Base-by-base conservation (phyloP, 352 stramenopile species). In the Globisporangium takayamanum region DNA sequence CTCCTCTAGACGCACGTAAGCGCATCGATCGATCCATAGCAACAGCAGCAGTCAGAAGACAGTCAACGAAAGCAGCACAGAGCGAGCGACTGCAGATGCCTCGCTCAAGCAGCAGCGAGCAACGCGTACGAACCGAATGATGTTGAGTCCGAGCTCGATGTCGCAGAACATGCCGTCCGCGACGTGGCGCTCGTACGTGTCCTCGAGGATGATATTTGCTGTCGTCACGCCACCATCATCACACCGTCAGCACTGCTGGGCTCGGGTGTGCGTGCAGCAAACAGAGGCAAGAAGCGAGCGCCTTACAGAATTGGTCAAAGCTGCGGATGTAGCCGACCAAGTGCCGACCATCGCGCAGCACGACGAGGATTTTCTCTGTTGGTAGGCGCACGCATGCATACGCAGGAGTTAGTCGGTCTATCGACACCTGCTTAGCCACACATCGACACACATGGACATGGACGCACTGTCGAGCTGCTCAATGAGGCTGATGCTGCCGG, bases 161-260 rank as follows among this genome's bases (percentile, higher is more conserved):
- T 99, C 96, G 44, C 94, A 95, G 71, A 98, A 98, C 59, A 97
- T 79, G 39, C 77, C 78, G 51, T 78, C 78, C 33, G 88, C 80
- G 39, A 95, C 80, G 58, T 95, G 81, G 62, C 91, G 85, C 69
- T 97, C 91, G 69, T 84, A 97, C 53, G 94, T 98, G 67, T 98
- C 91, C 70, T 98, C 88, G 25, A 99, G 70, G 53, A 99, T 95
- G 66, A 99, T 97, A 70, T 99, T 99, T 26, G 87, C 85, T 94
- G 60, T 42, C 33, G 7, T 39, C 33, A 39, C 33, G 33, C 33
- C 33, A 39, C 7, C 59, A 30, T n/a, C 7, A n/a, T 20, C 3
- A 12, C 48, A 36, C 7, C 18, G 18, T 14, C 26, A 50, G 11
- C n/a, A 63, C 15, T 2, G 25, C 36, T 36, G n/a, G 11, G 5